A percentile compares a stretch with the other conserved stretches of the same genome.
Conservation (phyloP, 768 basidiomycete genomes). For the Cyathus striatus region DNA sequence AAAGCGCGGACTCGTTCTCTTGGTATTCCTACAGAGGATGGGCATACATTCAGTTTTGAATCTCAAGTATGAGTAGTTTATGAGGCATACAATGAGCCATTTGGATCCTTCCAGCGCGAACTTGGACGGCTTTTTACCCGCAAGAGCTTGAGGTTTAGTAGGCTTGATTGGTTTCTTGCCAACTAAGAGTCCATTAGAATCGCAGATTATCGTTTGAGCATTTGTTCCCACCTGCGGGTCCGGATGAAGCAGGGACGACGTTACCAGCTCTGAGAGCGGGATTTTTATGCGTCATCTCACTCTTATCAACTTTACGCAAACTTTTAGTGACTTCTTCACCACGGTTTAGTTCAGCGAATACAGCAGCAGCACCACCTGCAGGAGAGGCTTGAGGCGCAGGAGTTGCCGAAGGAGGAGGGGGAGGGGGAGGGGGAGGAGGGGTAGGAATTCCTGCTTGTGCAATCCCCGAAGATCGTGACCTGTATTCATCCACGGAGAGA, state of each 20-base stretch:
- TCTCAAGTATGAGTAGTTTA: background rate
- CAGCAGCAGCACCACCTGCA: slow-evolving; percentile 62
- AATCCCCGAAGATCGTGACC: slow-evolving; percentile 26
- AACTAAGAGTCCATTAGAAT: slow-evolving; percentile 13
- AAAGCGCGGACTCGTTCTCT: slow-evolving; percentile 71
- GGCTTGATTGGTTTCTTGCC: slow-evolving; percentile 74
- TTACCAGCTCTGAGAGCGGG: slow-evolving; percentile 74
- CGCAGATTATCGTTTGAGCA: too few species aligned
- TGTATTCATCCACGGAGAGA: slow-evolving; percentile 53
- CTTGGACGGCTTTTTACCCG: slow-evolving; percentile 89
- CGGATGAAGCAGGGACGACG: slow-evolving; percentile 32
- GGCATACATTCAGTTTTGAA: background rate
- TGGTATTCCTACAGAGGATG: slow-evolving; percentile 70
- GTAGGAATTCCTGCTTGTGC: too few species aligned
- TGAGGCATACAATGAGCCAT: slow-evolving; percentile 81
- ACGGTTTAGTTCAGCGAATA: slow-evolving; percentile 88
- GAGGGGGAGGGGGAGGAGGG: slow-evolving; percentile 53
- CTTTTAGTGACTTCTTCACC: slow-evolving; percentile 89
- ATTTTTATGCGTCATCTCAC: slow-evolving; percentile 99
- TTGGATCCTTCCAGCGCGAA: slow-evolving; percentile 88
- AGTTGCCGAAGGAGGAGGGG: slow-evolving; percentile 53
- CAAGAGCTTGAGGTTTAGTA: slow-evolving; percentile 76
- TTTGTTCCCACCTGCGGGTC: too few species aligned
- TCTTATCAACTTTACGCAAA: slow-evolving; percentile 89
- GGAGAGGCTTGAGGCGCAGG: slow-evolving; percentile 46